A percentile compares a stretch with the other conserved stretches of the same genome.
These are phyloP conservation scores for Phaeosphaeria sp. DNA, from an alignment of 2,329 filamentous ascomycete species.

Conservation along the genomic window DNA sequence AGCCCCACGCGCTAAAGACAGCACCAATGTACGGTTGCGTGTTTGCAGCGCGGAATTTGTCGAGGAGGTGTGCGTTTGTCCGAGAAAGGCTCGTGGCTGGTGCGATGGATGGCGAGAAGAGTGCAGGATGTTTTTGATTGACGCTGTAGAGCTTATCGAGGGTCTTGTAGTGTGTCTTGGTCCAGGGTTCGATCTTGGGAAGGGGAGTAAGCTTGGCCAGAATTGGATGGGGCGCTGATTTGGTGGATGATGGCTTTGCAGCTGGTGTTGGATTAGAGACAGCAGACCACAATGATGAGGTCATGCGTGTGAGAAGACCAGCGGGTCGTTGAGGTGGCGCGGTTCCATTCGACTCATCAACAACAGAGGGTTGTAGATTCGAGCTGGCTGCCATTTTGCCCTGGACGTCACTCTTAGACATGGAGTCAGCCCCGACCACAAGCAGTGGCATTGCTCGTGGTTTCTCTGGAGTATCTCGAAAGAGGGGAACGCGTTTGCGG, in stretches of 20 bases:
- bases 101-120: slow-evolving; percentile 37
- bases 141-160: slow-evolving; percentile 45
- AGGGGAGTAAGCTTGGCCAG: slow-evolving; percentile 32
- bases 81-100: slow-evolving; percentile 25
- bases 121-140: slow-evolving; percentile 37
- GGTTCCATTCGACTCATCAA: slow-evolving; percentile 7
- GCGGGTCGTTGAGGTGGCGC: slow-evolving; percentile 10
- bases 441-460: not conserved
- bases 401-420: slow-evolving; percentile 4
- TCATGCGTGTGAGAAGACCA: slow-evolving; percentile 28
- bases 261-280: slow-evolving; percentile 2
- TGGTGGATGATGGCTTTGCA: slow-evolving; percentile 1
- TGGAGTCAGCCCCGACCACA: slow-evolving; percentile 1
- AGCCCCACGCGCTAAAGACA: slow-evolving; percentile 42
- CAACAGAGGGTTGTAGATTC: slow-evolving; percentile 2
- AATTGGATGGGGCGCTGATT: slow-evolving; percentile 34
- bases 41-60: slow-evolving; percentile 27
- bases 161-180: slow-evolving; percentile 48
- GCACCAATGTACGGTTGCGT: slow-evolving; percentile 37
- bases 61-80: slow-evolving; percentile 39
- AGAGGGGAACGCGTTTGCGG: slow-evolving; percentile 20
- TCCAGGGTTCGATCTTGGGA: slow-evolving; percentile 48
- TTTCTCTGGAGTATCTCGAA: slow-evolving; percentile 5
- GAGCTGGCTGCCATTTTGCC: slow-evolving; percentile 11
- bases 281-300: slow-evolving; percentile 19